Percentiles rank a stretch among this genome's conserved stretches.
Evolutionary conservation across 176 grass and related monocot species (phyloP).

Genomic region (Thinopyrum elongatum): DNA sequence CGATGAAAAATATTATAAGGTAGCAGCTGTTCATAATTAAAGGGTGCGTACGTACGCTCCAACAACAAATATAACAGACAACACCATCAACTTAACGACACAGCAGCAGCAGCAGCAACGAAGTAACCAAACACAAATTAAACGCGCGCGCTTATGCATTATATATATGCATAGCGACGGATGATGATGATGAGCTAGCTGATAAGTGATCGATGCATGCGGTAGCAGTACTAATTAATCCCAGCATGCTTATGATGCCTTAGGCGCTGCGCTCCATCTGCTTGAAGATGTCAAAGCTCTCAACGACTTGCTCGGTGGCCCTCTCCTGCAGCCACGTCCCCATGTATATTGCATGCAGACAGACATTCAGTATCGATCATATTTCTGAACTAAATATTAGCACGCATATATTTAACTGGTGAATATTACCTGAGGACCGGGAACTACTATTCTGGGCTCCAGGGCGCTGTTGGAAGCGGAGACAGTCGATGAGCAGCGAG

Average conservation of each 20-base stretch:
- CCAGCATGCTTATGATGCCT: constrained; percentile 2
- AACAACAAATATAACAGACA: constrained; percentile 18
- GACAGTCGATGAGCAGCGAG: constrained; percentile 56
- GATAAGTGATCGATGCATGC: constrained; percentile 8
- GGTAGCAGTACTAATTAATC: constrained; percentile 9
- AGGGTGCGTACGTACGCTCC: constrained; percentile 26
- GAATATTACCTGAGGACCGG: constrained; percentile 44
- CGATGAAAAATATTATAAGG: constrained; percentile 23
- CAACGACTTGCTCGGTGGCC: constrained; percentile 50
- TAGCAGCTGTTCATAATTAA: constrained; percentile 31
- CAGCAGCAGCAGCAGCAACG: not conserved
- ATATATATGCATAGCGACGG: constrained; percentile 12
- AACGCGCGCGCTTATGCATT: constrained; percentile 1
- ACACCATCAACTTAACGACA: not conserved
- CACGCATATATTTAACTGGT: not conserved
- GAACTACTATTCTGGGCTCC: constrained; percentile 37
- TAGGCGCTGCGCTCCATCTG: constrained; percentile 75
- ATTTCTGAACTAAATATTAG: not conserved
- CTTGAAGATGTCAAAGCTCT: constrained; percentile 92
- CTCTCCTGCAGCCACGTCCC: constrained; percentile 49
- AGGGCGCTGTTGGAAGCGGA: constrained; percentile 53
- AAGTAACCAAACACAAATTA: constrained; percentile 10
- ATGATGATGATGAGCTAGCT: constrained; percentile 18
- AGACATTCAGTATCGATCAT: not conserved
- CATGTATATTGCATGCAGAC: not conserved